These are phyloP conservation scores for Plectosphaerella sp. DNA, from an alignment of 2,329 filamentous ascomycete genomes.

Conservation along the genomic window DNA sequence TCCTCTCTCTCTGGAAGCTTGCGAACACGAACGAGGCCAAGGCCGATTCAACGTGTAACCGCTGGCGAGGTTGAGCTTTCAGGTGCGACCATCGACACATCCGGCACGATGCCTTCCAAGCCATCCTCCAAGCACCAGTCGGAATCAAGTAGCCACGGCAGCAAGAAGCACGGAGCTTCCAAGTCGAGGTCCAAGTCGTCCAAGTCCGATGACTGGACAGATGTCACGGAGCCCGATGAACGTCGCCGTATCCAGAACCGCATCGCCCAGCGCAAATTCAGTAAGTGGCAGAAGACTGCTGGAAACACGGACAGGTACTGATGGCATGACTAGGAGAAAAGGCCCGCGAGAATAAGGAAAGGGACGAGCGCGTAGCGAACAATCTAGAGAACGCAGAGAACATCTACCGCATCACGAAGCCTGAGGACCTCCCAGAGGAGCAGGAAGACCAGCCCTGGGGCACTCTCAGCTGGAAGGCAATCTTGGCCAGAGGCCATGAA, in stretches of 20 bases:
- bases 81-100: slow-evolving; percentile 23
- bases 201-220: slow-evolving; percentile 62
- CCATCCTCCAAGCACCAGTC: slow-evolving; percentile 14
- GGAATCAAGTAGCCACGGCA: slow-evolving; percentile 15
- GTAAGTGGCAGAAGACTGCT: slow-evolving; percentile 41
- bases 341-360: slow-evolving; percentile 62
- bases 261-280: slow-evolving; percentile 71
- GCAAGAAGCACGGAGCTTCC: slow-evolving; percentile 17
- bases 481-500: slow-evolving; percentile 47
- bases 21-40: slow-evolving; percentile 3
- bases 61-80: slow-evolving; percentile 15
- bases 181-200: slow-evolving; percentile 34
- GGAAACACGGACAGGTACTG: neutral
- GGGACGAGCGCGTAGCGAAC: slow-evolving; percentile 55
- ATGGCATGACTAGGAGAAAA: slow-evolving; percentile 57
- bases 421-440: slow-evolving; percentile 48
- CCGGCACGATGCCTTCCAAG: slow-evolving; percentile 23
- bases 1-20: neutral
- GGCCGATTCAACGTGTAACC: slow-evolving; percentile 10
- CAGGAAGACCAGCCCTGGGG: slow-evolving; percentile 62
- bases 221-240: slow-evolving; percentile 66
- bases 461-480: slow-evolving; percentile 56
- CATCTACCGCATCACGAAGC: slow-evolving; percentile 58
- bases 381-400: slow-evolving; percentile 61
- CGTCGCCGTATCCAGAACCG: slow-evolving; percentile 72